Conservation (phyloP, 768 basidiomycete species). For the Hygrocybe coccinea region DNA sequence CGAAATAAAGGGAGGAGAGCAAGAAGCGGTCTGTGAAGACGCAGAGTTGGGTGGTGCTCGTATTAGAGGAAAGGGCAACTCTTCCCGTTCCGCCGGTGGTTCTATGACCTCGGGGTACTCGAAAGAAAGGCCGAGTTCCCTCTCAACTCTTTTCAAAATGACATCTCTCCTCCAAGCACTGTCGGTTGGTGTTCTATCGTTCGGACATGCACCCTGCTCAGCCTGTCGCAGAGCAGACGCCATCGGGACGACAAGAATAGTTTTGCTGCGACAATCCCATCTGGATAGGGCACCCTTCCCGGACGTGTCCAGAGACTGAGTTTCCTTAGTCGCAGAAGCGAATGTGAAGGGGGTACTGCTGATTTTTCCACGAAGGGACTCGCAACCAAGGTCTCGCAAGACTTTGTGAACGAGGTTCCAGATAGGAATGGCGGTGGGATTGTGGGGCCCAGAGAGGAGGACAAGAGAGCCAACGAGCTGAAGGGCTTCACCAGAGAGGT, state of each 20-base stretch:
- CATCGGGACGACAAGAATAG: constrained; percentile 16
- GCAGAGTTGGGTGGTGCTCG: not conserved
- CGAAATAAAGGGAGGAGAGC: not conserved
- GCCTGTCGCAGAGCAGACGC: constrained; percentile 8
- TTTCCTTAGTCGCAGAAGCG: not conserved
- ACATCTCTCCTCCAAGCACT: constrained; percentile 14
- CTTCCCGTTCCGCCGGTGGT: too few species aligned
- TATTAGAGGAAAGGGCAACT: not conserved
- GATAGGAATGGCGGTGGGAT: constrained; percentile 25
- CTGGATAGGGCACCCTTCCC: constrained; percentile 8
- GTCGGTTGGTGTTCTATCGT: constrained; percentile 4
- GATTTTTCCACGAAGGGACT: constrained; percentile 20
- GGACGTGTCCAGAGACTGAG: not conserved
- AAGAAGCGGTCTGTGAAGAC: not conserved
- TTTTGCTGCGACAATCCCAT: constrained; percentile 14
- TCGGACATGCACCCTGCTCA: constrained; percentile 1
- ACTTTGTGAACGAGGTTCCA: constrained; percentile 41
- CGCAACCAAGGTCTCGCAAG: constrained; percentile 43
- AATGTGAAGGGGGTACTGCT: not conserved
- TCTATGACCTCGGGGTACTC: constrained; percentile 21
- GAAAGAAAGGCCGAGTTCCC: constrained; percentile 31
- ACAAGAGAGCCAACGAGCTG: constrained; percentile 23
- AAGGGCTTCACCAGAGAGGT: constrained; percentile 39
- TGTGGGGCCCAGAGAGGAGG: constrained; percentile 15
- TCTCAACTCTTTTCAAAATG: constrained; percentile 24